Evolutionary conservation across 2,329 filamentous ascomycete species (phyloP).

Genomic region (Colletotrichum eleusines): DNA sequence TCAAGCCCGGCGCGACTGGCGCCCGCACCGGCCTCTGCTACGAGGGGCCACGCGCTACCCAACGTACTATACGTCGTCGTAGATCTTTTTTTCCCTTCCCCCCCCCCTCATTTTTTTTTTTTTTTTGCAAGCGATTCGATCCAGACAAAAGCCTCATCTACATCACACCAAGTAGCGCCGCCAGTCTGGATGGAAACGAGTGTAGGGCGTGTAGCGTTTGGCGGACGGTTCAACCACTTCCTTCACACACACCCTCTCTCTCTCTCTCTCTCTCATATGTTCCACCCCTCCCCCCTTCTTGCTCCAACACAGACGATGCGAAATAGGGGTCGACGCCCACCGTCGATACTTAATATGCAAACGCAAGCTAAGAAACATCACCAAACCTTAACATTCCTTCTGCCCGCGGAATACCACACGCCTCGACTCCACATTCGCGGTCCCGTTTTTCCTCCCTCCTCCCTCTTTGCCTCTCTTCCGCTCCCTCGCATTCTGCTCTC

Average conservation of each 20-base stretch:
- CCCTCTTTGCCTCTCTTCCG: neutral
- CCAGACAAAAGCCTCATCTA: slow-evolving; percentile 16
- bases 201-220: slow-evolving; percentile 8
- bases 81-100: too few species aligned
- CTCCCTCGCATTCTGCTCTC: neutral
- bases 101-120: too few species aligned
- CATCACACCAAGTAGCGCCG: neutral
- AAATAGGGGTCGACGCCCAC: slow-evolving; percentile 9
- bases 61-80: neutral
- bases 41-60: neutral
- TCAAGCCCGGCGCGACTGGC: neutral
- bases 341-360: slow-evolving; percentile 11
- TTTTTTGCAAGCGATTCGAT: slow-evolving; percentile 9
- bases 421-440: neutral
- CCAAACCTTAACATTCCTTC: slow-evolving; percentile 19
- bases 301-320: neutral
- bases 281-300: neutral
- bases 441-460: neutral
- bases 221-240: neutral
- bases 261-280: neutral
- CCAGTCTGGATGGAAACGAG: neutral
- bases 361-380: neutral
- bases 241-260: neutral
- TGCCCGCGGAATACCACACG: neutral
- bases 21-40: slow-evolving; percentile 12